Base-by-base conservation (phyloP, 192 early-diverging fungal genomes). In the Linderina pennispora region DNA sequence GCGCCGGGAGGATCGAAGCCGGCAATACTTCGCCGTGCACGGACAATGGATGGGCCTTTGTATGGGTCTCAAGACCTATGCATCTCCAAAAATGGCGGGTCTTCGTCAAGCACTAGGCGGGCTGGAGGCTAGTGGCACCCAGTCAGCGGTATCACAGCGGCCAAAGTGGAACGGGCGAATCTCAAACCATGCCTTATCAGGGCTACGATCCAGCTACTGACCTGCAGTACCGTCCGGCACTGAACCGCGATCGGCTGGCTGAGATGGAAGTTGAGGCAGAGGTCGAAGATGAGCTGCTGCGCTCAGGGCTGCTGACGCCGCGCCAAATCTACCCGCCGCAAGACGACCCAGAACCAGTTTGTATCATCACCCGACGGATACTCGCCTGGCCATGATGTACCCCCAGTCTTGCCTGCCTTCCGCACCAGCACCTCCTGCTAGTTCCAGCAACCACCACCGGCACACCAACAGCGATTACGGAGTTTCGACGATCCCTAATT, bases 131-230 rank as follows among this genome's bases (percentile, higher is more conserved):
- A n/a, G n/a, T n/a, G n/a, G n/a, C n/a, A n/a, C n/a, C n/a, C n/a
- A n/a, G n/a, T n/a, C n/a, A n/a, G n/a, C n/a, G n/a, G 43, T 41
- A 14, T 34, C 9, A 23, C 37, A 42, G 55, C 33, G 47, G 43
- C 50, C 52, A 5, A 63, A 51, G 26, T 71, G 67, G 67, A 59
- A 63, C 18, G 67, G 67, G 10, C 61, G 67, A 14, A 58, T 71
- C 16, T 59, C 67, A 4, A 40, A n/a, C 67, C 2, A 40, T 71
- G 48, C 67, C 67, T 5, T 63, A 50, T 44, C 67, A 63, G 48
- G 67, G 60, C 7, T 71, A 63, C 36, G 55, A 59, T 20, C 52
- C 66, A n/a, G 34, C 55, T 18, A 36, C 43, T 8, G 56, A 52
- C 34, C 41, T 15, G 14, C 40, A 41, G 33, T 34, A 28, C 28